A percentile compares a stretch with the other conserved stretches of the same genome.
Evolutionary conservation across 768 basidiomycete genomes (phyloP).

Genomic region (Trametes elegans): DNA sequence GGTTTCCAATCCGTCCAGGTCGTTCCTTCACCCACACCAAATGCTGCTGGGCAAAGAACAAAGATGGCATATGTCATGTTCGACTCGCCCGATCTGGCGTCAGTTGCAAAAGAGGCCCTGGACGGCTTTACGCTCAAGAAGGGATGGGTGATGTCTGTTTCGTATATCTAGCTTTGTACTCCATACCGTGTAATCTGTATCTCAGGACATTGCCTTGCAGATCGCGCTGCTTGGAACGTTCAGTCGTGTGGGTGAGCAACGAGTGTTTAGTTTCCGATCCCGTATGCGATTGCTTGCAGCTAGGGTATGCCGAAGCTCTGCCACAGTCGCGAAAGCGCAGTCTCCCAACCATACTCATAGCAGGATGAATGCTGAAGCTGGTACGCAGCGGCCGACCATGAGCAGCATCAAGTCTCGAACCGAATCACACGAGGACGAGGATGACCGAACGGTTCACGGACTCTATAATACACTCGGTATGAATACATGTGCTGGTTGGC

Average conservation of each 20-base stretch:
- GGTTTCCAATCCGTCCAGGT: conserved; percentile 77
- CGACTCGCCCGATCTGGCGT: conserved; percentile 71
- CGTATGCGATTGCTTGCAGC: too few relatives aligned
- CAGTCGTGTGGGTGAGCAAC: too few relatives aligned
- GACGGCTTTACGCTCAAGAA: conserved; percentile 87
- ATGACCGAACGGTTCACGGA: too few relatives aligned
- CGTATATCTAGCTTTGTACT: conserved; percentile 47
- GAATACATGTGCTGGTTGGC: too few relatives aligned
- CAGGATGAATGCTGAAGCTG: too few relatives aligned
- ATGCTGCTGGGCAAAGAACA: conserved; percentile 58
- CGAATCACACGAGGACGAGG: too few relatives aligned
- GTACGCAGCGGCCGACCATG: too few relatives aligned
- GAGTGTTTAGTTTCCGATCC: too few relatives aligned
- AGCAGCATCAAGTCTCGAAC: too few relatives aligned
- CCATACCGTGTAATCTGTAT: conserved; percentile 15
- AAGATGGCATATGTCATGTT: conserved; percentile 84
- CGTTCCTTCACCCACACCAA: conserved; percentile 64
- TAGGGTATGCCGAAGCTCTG: too few relatives aligned
- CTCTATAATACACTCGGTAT: background rate
- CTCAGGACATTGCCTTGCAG: conserved; percentile 10
- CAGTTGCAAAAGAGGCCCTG: conserved; percentile 76
- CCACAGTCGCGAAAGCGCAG: too few relatives aligned
- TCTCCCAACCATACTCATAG: too few relatives aligned
- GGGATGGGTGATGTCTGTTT: conserved; percentile 80
- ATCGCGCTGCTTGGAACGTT: background rate